Percentiles rank a stretch among this genome's conserved stretches.
Evolutionary conservation across 2,329 filamentous ascomycete genomes (phyloP).

Genomic region (Monosporascus sp.): DNA sequence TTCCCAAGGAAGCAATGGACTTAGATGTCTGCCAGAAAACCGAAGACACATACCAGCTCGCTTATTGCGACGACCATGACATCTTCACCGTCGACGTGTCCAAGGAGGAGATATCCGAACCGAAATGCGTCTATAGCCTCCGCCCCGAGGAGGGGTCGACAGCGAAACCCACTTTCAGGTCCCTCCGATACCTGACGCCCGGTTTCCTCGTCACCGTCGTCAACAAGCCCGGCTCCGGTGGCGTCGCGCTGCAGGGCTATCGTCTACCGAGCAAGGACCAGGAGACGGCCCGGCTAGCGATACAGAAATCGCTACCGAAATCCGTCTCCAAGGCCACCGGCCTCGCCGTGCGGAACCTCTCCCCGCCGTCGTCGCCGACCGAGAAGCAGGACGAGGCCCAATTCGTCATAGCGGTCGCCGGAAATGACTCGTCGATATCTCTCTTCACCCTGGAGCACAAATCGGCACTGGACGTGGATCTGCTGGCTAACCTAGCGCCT

Average conservation of each 20-base stretch:
- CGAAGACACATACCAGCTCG: constrained; percentile 61
- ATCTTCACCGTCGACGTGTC: constrained; percentile 58
- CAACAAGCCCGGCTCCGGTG: constrained; percentile 55
- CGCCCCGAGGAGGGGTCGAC: constrained; percentile 39
- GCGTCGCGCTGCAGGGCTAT: constrained; percentile 52
- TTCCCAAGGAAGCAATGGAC: constrained; percentile 58
- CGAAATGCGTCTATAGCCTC: constrained; percentile 52
- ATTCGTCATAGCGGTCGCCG: constrained; percentile 74
- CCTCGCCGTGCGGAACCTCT: constrained; percentile 69
- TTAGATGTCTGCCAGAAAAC: constrained; percentile 63
- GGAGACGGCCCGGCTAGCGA: constrained; percentile 43
- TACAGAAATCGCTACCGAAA: constrained; percentile 55
- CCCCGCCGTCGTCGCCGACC: constrained; percentile 44
- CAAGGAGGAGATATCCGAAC: constrained; percentile 39
- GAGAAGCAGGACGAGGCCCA: constrained; percentile 61
- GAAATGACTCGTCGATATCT: constrained; percentile 72
- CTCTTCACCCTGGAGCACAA: constrained; percentile 73
- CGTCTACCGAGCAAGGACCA: constrained; percentile 41
- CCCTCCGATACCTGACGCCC: constrained; percentile 54
- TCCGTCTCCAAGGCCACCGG: constrained; percentile 70
- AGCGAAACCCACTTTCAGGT: constrained; percentile 48
- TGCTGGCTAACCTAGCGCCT: constrained; percentile 48
- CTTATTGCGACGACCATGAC: constrained; percentile 73
- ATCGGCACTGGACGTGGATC: constrained; percentile 37
- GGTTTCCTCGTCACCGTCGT: constrained; percentile 52